Percentiles rank a stretch among this genome's conserved stretches.
Evolutionary conservation across 139 green algal genomes (phyloP).

Genomic region (Yamagishiella unicocca): DNA sequence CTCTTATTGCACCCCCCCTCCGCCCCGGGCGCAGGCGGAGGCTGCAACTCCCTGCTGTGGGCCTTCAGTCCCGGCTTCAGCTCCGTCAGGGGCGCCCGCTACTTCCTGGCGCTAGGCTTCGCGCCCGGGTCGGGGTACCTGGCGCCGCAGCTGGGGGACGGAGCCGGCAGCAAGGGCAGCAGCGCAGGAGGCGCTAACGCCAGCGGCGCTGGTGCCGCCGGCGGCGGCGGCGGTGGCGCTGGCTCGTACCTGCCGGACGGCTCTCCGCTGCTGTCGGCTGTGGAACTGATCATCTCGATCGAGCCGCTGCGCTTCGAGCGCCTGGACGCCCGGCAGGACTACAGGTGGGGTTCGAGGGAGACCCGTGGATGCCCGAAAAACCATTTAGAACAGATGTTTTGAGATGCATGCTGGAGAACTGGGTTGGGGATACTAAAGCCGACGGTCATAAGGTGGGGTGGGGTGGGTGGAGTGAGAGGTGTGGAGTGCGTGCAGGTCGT

Average conservation of each 20-base stretch:
- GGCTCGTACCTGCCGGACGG: slow-evolving; percentile 1
- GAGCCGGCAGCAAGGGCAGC: neutral
- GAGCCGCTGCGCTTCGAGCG: slow-evolving; percentile 8
- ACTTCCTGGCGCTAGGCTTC: slow-evolving; percentile 67
- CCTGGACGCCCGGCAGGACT: slow-evolving; percentile 28
- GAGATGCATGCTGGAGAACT: too few species aligned
- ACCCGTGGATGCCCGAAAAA: too few species aligned
- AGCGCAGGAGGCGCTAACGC: neutral
- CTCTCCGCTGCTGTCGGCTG: slow-evolving; percentile 41
- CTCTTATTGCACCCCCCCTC: neutral
- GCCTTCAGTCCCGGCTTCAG: slow-evolving; percentile 56
- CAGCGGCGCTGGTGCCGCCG: neutral
- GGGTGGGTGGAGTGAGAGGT: too few species aligned
- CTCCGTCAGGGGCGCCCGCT: slow-evolving; percentile 59
- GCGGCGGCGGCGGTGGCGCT: neutral
- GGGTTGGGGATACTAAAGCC: too few species aligned
- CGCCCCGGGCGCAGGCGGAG: slow-evolving; percentile 13
- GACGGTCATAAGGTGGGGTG: too few species aligned
- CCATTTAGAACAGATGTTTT: too few species aligned
- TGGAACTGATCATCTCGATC: slow-evolving; percentile 60
- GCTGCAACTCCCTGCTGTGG: slow-evolving; percentile 60
- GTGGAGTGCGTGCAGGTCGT: too few species aligned
- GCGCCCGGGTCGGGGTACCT: slow-evolving; percentile 49
- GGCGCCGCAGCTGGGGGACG: slow-evolving; percentile 39
- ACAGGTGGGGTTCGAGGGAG: slow-evolving; percentile 25